These are phyloP conservation scores for Coprinopsis cinerea DNA, from an alignment of 768 basidiomycete species.

Conservation along the genomic window DNA sequence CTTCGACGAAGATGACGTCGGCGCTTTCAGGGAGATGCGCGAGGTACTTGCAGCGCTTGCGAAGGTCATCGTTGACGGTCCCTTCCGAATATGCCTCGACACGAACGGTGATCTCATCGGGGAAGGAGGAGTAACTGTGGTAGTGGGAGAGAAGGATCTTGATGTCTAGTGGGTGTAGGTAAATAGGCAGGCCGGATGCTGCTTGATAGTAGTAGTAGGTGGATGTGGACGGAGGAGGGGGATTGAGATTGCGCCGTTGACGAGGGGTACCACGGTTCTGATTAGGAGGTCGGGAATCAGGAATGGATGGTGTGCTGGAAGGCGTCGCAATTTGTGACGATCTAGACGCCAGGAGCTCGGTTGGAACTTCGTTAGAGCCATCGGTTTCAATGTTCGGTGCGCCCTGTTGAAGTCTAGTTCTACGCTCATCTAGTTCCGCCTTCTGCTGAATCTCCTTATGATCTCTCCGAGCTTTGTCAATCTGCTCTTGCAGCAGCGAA, in stretches of 20 bases:
- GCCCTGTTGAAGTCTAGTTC: constrained; percentile 23
- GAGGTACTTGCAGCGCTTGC: constrained; percentile 94
- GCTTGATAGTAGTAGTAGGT: constrained; percentile 97
- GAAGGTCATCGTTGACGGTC: constrained; percentile 86
- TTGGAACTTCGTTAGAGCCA: constrained; percentile 39
- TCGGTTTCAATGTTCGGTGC: constrained; percentile 21
- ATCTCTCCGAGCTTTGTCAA: constrained; percentile 58
- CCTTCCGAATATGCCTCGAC: constrained; percentile 74
- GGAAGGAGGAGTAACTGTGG: constrained; percentile 75
- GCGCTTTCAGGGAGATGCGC: constrained; percentile 86
- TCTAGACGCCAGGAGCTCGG: constrained; percentile 44
- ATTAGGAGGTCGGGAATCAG: too few relatives aligned
- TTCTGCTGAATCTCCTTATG: constrained; percentile 49
- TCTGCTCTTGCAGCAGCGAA: constrained; percentile 51
- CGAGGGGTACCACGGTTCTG: constrained; percentile 39
- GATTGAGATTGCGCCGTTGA: constrained; percentile 76
- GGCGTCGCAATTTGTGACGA: constrained; percentile 8
- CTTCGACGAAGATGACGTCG: constrained; percentile 92
- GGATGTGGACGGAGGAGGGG: constrained; percentile 80
- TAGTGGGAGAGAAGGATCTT: constrained; percentile 86
- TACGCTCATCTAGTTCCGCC: constrained; percentile 23
- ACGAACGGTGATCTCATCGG: constrained; percentile 72
- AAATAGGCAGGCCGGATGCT: constrained; percentile 83
- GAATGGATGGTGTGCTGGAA: constrained; percentile 8
- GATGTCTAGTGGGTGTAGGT: constrained; percentile 94